Percentiles rank a stretch among this genome's conserved stretches.
These are phyloP conservation scores for Nemania bipapillata DNA, from an alignment of 2,329 filamentous ascomycete genomes.

Conservation along the genomic window DNA sequence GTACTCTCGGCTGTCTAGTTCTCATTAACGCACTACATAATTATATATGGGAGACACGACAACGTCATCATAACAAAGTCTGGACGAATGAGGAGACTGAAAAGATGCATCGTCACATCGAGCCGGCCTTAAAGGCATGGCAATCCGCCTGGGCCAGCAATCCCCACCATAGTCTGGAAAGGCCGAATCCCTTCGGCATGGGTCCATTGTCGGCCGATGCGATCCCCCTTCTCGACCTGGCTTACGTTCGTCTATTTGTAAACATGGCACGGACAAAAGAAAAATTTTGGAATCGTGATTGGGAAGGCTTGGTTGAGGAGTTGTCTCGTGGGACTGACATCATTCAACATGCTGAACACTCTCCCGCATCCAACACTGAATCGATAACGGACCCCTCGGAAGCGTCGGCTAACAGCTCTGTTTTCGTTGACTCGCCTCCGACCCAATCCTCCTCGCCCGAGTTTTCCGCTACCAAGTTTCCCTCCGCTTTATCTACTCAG, in stretches of 20 bases:
- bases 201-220: constrained; percentile 89
- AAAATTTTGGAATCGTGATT: constrained; percentile 92
- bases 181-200: constrained; percentile 83
- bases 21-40: constrained; percentile 96
- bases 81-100: constrained; percentile 95
- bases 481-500: constrained; percentile 44
- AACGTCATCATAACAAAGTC: constrained; percentile 84
- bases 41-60: constrained; percentile 97
- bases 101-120: constrained; percentile 94
- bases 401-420: constrained; percentile 58
- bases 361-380: constrained; percentile 63
- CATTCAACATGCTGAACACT: constrained; percentile 75
- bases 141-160: constrained; percentile 91
- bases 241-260: constrained; percentile 91
- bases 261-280: constrained; percentile 93
- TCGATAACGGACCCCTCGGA: constrained; percentile 61
- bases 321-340: constrained; percentile 81
- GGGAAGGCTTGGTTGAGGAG: constrained; percentile 89
- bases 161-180: constrained; percentile 82
- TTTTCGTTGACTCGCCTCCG: constrained; percentile 64
- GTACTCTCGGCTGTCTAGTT: constrained; percentile 90
- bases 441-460: constrained; percentile 64
- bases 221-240: constrained; percentile 88
- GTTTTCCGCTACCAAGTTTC: constrained; percentile 56
- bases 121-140: constrained; percentile 93